Conservation (phyloP, 148 eudicot genomes). For the Vaccinium myrtillus region DNA sequence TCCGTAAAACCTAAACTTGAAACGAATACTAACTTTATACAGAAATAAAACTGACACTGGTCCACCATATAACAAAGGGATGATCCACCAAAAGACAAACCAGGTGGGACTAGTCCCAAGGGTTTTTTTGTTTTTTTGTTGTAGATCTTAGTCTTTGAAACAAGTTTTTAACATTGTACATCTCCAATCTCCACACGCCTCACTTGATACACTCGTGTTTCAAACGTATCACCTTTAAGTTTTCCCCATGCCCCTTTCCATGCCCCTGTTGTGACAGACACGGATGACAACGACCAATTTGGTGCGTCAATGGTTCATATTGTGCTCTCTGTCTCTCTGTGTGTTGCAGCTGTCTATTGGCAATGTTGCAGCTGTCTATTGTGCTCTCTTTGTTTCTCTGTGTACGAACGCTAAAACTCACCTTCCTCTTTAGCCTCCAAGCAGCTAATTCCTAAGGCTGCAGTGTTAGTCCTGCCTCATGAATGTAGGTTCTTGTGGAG, state of each 20-base stretch:
- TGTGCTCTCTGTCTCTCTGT: background rate
- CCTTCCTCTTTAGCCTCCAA: background rate
- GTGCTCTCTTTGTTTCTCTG: background rate
- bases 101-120: background rate
- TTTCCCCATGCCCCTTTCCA: background rate
- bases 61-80: background rate
- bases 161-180: background rate
- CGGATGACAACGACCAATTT: background rate
- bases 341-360: no score
- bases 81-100: background rate
- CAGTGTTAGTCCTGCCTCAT: background rate
- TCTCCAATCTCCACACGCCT: background rate
- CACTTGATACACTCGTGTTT: background rate
- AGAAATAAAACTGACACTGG: no score
- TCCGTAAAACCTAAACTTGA: background rate
- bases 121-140: no score
- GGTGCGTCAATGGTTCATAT: background rate
- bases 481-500: background rate
- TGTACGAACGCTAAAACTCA: background rate
- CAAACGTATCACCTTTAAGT: background rate
- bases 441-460: background rate
- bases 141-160: background rate
- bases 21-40: background rate
- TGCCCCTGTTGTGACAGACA: background rate
- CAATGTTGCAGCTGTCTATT: no score